Evolutionary conservation across 2,329 filamentous ascomycete species (phyloP).

Genomic region (Pseudonectria foliicola): DNA sequence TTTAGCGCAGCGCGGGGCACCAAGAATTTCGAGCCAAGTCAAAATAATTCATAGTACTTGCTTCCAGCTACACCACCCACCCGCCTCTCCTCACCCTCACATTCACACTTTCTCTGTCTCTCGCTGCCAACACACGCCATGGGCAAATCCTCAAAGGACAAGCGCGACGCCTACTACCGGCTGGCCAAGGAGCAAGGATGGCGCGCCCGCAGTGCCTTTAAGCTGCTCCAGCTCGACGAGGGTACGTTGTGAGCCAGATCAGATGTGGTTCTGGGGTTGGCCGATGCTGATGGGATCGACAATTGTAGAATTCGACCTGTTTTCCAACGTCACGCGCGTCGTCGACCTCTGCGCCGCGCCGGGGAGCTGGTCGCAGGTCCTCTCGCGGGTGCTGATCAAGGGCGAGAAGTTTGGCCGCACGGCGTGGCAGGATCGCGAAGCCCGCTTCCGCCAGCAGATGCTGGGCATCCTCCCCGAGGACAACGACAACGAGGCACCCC

Average conservation of each 20-base stretch:
- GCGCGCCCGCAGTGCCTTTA: slow-evolving; percentile 94
- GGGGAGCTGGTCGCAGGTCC: slow-evolving; percentile 94
- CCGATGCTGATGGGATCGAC: slow-evolving; percentile 1
- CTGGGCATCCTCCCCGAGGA: slow-evolving; percentile 41
- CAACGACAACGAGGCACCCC: slow-evolving; percentile 13
- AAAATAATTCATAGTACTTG: not conserved
- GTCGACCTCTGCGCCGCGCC: slow-evolving; percentile 95
- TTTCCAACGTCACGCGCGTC: slow-evolving; percentile 81
- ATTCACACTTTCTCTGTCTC: too few species aligned
- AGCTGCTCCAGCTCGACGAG: slow-evolving; percentile 90
- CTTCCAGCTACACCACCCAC: not conserved
- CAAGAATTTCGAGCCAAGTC: slow-evolving; percentile 13
- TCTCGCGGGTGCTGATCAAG: slow-evolving; percentile 88
- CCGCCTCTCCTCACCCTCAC: too few species aligned
- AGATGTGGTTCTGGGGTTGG: too few species aligned
- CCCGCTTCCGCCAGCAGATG: slow-evolving; percentile 55
- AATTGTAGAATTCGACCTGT: slow-evolving; percentile 78
- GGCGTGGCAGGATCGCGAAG: slow-evolving; percentile 81
- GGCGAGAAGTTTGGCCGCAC: slow-evolving; percentile 82
- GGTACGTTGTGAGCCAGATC: too few species aligned
- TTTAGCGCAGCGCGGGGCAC: slow-evolving; percentile 20
- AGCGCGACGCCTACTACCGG: slow-evolving; percentile 94
- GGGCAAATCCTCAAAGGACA: slow-evolving; percentile 98
- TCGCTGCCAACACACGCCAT: slow-evolving; percentile 42
- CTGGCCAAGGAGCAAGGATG: slow-evolving; percentile 98